Conservation (phyloP, 495 filamentous ascomycete genomes). For the Pseudomonodictys pantanalensis region DNA sequence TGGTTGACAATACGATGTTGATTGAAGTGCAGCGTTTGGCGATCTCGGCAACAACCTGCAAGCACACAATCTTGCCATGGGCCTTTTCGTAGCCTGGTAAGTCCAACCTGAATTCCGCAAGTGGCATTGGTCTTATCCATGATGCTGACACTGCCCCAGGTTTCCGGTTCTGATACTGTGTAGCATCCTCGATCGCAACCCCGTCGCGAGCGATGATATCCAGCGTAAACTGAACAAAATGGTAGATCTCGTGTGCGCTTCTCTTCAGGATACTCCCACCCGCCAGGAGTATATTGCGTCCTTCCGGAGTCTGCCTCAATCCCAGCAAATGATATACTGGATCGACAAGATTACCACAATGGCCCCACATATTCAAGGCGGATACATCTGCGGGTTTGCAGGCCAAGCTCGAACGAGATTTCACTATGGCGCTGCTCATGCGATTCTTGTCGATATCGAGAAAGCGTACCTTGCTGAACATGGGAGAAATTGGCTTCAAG, state of each 20-base stretch:
- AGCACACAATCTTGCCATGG: constrained; percentile 50
- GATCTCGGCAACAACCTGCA: constrained; percentile 41
- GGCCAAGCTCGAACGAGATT: constrained; percentile 32
- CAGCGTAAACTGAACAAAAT: constrained; percentile 42
- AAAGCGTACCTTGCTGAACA: constrained; percentile 40
- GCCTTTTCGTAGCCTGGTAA: constrained; percentile 49
- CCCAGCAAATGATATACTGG: constrained; percentile 1
- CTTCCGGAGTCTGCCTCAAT: constrained; percentile 14
- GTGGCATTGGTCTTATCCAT: no score
- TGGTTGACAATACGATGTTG: no score
- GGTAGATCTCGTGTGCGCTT: constrained; percentile 37
- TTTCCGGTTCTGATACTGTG: constrained; percentile 50
- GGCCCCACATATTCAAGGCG: neutral
- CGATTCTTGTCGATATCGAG: constrained; percentile 47
- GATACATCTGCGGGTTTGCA: constrained; percentile 5
- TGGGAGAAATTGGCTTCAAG: constrained; percentile 42
- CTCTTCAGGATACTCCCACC: constrained; percentile 33
- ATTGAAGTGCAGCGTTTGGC: constrained; percentile 46
- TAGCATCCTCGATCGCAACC: constrained; percentile 52
- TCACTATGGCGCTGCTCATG: constrained; percentile 48
- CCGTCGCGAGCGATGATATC: constrained; percentile 41
- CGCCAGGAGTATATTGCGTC: constrained; percentile 28
- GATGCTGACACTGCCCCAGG: no score
- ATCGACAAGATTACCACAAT: neutral
- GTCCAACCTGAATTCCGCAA: no score